These are phyloP conservation scores for Neobulgaria alba DNA, from an alignment of 2,329 filamentous ascomycete species.

Conservation along the genomic window DNA sequence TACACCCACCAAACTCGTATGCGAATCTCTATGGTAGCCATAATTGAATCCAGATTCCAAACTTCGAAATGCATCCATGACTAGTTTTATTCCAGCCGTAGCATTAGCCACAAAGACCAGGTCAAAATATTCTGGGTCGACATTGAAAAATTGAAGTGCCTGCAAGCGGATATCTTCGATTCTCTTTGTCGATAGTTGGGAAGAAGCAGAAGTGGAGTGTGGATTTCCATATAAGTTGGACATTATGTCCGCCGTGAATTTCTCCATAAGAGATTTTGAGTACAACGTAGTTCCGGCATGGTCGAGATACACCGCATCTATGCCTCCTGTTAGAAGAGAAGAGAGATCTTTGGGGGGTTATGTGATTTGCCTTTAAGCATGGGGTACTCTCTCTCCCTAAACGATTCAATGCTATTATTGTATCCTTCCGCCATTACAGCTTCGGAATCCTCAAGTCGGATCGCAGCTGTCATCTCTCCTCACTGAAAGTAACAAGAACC, in stretches of 20 bases:
- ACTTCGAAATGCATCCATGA: slow-evolving; percentile 68
- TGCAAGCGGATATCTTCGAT: slow-evolving; percentile 69
- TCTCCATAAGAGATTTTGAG: slow-evolving; percentile 71
- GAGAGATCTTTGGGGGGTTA: too few species aligned
- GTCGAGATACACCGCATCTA: slow-evolving; percentile 59
- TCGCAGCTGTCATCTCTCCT: slow-evolving; percentile 9
- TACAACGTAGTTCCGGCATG: slow-evolving; percentile 90
- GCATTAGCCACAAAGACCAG: slow-evolving; percentile 88
- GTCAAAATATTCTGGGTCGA: slow-evolving; percentile 74
- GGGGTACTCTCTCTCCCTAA: slow-evolving; percentile 56
- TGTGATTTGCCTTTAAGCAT: slow-evolving; percentile 65
- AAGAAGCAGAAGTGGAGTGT: slow-evolving; percentile 76
- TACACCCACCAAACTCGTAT: slow-evolving; percentile 80
- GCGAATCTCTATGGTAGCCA: slow-evolving; percentile 73
- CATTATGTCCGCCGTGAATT: slow-evolving; percentile 64
- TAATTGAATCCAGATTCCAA: slow-evolving; percentile 67
- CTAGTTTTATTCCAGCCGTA: slow-evolving; percentile 82
- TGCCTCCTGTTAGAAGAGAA: slow-evolving; percentile 5
- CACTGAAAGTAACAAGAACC: slow-evolving; percentile 12
- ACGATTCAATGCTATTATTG: slow-evolving; percentile 47
- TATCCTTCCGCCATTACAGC: slow-evolving; percentile 34
- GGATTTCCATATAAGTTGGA: slow-evolving; percentile 80
- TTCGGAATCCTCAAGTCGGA: slow-evolving; percentile 10
- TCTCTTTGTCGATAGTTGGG: slow-evolving; percentile 63
- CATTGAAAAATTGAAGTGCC: slow-evolving; percentile 69